A percentile compares a stretch with the other conserved stretches of the same genome.
Conservation (phyloP, 2,329 filamentous ascomycete species). For the Ceratocystis smalleyi region DNA sequence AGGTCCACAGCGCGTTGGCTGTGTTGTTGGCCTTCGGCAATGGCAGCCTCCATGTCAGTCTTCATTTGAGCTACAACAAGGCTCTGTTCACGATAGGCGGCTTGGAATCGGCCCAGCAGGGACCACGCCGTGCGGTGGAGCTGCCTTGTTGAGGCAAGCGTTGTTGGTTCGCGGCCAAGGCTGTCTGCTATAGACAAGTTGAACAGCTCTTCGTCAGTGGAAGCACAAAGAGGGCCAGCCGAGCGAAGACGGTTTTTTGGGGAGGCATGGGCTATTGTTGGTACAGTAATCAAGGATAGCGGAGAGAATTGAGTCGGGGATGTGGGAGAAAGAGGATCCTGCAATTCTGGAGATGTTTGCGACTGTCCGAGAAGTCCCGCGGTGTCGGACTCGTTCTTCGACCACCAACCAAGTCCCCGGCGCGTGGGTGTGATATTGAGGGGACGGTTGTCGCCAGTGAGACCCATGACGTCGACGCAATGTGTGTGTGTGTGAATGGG, state of each 20-base stretch:
- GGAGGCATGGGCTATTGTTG: slow-evolving; percentile 21
- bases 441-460: slow-evolving; percentile 13
- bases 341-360: neutral
- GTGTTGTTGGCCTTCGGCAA: slow-evolving; percentile 41
- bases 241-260: slow-evolving; percentile 2
- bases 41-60: slow-evolving; percentile 37
- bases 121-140: slow-evolving; percentile 33
- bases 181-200: slow-evolving; percentile 39
- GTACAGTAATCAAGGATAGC: slow-evolving; percentile 31
- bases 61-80: slow-evolving; percentile 35
- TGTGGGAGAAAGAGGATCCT: slow-evolving; percentile 17
- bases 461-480: slow-evolving; percentile 5
- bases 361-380: slow-evolving; percentile 2
- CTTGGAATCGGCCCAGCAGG: slow-evolving; percentile 40
- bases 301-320: neutral
- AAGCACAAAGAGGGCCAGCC: neutral
- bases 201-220: slow-evolving; percentile 37
- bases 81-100: slow-evolving; percentile 40
- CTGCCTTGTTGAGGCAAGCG: slow-evolving; percentile 13
- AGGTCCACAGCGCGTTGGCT: slow-evolving; percentile 37
- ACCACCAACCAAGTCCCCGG: slow-evolving; percentile 13
- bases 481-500: neutral
- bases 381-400: neutral
- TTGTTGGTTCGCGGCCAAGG: slow-evolving; percentile 25
- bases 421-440: slow-evolving; percentile 11